phyloP scores from a whole-genome alignment of 306 rosid species.

The Cyclanthera cordifolia region DNA sequence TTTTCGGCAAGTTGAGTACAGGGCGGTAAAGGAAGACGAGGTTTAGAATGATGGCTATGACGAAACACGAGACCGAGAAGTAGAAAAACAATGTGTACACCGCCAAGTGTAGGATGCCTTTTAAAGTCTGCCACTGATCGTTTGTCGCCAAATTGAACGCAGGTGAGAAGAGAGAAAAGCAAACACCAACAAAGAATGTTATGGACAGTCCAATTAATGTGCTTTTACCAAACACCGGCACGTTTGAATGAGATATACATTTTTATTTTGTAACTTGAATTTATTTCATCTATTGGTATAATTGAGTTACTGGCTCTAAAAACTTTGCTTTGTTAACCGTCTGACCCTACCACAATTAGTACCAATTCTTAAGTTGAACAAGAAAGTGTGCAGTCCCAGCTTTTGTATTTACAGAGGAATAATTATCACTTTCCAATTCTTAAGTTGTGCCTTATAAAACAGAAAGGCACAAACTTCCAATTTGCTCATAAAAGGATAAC shows the following conservation, averaged over 20 bases:
- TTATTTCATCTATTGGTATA: no score
- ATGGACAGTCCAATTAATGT: background rate
- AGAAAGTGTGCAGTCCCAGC: conserved; percentile 1
- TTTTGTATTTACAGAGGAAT: background rate
- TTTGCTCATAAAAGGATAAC: background rate
- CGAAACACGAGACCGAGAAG: background rate
- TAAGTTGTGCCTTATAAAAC: background rate
- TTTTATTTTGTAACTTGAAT: no score
- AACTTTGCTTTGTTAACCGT: no score
- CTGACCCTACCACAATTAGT: no score
- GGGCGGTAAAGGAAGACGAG: background rate
- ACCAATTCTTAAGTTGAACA: conserved; percentile 2
- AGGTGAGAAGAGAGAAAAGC: conserved; percentile 1
- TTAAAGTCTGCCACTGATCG: conserved; percentile 1
- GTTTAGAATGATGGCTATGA: background rate
- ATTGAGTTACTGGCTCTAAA: no score
- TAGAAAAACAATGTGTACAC: background rate
- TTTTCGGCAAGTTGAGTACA: background rate
- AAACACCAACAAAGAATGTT: conserved; percentile 3
- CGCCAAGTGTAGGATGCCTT: background rate
- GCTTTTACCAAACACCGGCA: background rate
- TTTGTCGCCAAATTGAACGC: conserved; percentile 3
- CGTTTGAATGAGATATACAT: background rate
- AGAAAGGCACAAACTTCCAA: background rate
- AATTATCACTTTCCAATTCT: background rate